Base-by-base conservation (phyloP, 768 basidiomycete genomes). In the Boletus rex-veris region DNA sequence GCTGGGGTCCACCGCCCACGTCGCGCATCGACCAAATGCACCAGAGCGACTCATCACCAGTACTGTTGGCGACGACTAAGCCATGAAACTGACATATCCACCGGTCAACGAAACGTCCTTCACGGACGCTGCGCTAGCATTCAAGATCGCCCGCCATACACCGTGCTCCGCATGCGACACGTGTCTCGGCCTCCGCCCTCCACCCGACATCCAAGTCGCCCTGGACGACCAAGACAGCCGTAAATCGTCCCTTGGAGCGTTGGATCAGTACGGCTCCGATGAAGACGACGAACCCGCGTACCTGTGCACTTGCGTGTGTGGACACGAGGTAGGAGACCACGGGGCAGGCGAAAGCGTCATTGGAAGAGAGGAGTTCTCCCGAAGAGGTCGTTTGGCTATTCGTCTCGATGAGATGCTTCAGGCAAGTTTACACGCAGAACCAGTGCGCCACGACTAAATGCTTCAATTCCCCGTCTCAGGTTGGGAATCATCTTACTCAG, bases 101-200 rank as follows among this genome's bases (percentile, higher is more conserved):
- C 74, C 80, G 31, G 80, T 81, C n/a, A 75, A 80, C 61, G 70
- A 76, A 45, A 67, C 77, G 55, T 70, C 73, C 15, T 77, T 87
- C 47, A 76, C 75, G 18, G 66, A 80, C 48, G 68, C 75, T 35
- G 77, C 80, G 10, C 69, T 84, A 2, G 73, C 83, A 14, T 77
- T 91, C 59, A 94, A 92, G 74, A 86, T 93, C 52, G 89, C 93
- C 6, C 81, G 93, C 15, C 92, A 92, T 71, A 81, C 88, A 4
- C 74, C 78, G 0, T 96, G 93, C 65, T 71, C 80, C 3, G 63
- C 67, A 38, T 96, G 93, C 63, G 65, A 71, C 14, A 64, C 75
- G n/a, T 95, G 93, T 64, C 50, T 67, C n/a, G 85, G 88, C 18
- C 77, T 95, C 24, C 83, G 77, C 48, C 92, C 92, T 28, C 78